Conservation (phyloP, 2,329 filamentous ascomycete species). For the Colletotrichum somersetense region DNA sequence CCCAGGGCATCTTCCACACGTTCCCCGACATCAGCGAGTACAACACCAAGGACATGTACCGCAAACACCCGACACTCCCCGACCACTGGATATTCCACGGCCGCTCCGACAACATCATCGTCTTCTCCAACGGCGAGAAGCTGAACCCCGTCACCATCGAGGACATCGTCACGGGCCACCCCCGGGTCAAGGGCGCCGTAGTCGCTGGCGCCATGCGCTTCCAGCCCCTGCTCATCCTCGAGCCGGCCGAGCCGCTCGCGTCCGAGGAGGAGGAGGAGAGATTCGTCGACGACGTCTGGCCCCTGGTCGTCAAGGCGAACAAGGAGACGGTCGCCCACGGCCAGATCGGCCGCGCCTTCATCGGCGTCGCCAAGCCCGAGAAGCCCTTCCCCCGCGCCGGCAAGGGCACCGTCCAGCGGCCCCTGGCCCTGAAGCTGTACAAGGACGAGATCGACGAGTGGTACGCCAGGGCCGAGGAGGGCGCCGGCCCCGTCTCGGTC, state of each 20-base stretch:
- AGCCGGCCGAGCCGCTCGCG: constrained; percentile 53
- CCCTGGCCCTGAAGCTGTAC: constrained; percentile 56
- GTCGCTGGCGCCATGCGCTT: constrained; percentile 61
- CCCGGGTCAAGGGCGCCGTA: constrained; percentile 55
- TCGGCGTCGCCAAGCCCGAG: constrained; percentile 53
- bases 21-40: constrained; percentile 53
- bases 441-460: constrained; percentile 57
- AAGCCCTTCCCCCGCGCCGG: constrained; percentile 59
- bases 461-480: constrained; percentile 55
- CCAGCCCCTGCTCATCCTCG: constrained; percentile 62
- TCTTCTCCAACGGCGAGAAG: constrained; percentile 65
- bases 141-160: constrained; percentile 62
- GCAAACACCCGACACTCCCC: constrained; percentile 53
- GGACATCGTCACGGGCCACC: constrained; percentile 53
- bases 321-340: constrained; percentile 55
- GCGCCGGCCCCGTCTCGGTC: constrained; percentile 56
- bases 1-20: constrained; percentile 57
- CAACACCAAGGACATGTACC: constrained; percentile 59
- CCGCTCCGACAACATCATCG: constrained; percentile 57
- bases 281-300: constrained; percentile 61
- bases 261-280: constrained; percentile 41
- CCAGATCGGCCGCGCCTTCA: constrained; percentile 56
- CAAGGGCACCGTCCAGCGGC: constrained; percentile 61
- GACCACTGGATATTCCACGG: constrained; percentile 52
- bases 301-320: constrained; percentile 58